Percentiles rank a stretch among this genome's conserved stretches.
phyloP scores from a whole-genome alignment of 2,329 filamentous ascomycete species.

The Cyclaneusma minus region DNA sequence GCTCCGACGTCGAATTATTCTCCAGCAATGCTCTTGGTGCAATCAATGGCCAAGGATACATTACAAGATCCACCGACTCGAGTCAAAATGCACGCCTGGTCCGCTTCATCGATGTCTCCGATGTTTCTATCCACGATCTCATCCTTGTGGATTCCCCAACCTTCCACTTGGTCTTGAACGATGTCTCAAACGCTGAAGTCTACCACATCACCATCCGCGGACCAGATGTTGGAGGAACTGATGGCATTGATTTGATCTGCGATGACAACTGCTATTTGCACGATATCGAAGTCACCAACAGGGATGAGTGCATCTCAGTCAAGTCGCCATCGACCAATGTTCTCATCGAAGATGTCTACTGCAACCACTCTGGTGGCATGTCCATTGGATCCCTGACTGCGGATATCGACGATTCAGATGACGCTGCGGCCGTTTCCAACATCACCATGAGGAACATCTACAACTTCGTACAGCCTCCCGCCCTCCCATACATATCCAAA shows the following conservation, averaged over 20 bases:
- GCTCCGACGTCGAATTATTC: slow-evolving; percentile 7
- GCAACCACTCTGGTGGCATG: slow-evolving; percentile 9
- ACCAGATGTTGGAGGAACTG: slow-evolving; percentile 8
- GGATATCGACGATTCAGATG: not conserved
- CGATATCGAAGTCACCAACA: slow-evolving; percentile 11
- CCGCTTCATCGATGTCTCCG: slow-evolving; percentile 6
- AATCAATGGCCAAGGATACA: slow-evolving; percentile 7
- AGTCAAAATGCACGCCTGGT: slow-evolving; percentile 6
- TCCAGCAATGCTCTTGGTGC: slow-evolving; percentile 7
- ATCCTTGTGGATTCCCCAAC: slow-evolving; percentile 8
- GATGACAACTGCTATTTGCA: slow-evolving; percentile 9
- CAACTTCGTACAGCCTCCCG: too few species aligned
- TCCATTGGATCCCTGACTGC: slow-evolving; percentile 8
- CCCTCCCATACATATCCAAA: too few species aligned
- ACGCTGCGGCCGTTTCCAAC: slow-evolving; percentile 7
- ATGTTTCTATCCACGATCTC: slow-evolving; percentile 8
- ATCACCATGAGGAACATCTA: slow-evolving; percentile 10
- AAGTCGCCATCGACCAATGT: slow-evolving; percentile 10
- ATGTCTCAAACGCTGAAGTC: slow-evolving; percentile 7
- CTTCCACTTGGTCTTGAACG: slow-evolving; percentile 8
- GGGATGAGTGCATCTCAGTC: slow-evolving; percentile 10
- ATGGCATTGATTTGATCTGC: slow-evolving; percentile 9
- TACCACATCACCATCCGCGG: slow-evolving; percentile 10
- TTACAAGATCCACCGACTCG: slow-evolving; percentile 3
- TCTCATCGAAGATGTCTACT: slow-evolving; percentile 11